Conservation (phyloP, 2,329 filamentous ascomycete species). For the Xylaria multiplex region DNA sequence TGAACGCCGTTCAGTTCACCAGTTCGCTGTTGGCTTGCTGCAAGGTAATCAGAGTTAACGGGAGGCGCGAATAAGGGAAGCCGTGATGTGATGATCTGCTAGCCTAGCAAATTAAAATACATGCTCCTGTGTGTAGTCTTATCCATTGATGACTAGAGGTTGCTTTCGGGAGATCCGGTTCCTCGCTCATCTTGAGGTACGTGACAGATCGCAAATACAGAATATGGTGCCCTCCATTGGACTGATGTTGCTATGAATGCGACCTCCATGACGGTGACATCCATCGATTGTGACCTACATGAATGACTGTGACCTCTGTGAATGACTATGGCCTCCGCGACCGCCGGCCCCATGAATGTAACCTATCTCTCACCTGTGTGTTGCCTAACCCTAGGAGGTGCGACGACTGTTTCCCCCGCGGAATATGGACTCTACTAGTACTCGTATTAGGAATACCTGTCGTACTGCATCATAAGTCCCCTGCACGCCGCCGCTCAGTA, state of each 20-base stretch:
- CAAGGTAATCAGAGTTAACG: conserved; percentile 27
- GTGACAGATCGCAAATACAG: conserved; percentile 27
- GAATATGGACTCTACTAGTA: not conserved
- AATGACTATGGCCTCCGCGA: not conserved
- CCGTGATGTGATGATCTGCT: conserved; percentile 21
- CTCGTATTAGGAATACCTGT: conserved; percentile 15
- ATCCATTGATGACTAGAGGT: conserved; percentile 15
- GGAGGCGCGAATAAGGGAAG: conserved; percentile 27
- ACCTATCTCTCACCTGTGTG: conserved; percentile 12
- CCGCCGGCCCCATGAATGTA: conserved; percentile 16
- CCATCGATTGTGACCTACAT: conserved; percentile 9
- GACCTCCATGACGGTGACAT: conserved; percentile 11
- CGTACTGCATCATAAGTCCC: conserved; percentile 18
- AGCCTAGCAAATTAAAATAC: conserved; percentile 20
- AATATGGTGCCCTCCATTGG: conserved; percentile 6
- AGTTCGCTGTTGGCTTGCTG: conserved; percentile 29
- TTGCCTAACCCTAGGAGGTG: conserved; percentile 1
- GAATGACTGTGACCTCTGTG: not conserved
- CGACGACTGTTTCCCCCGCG: conserved; percentile 10
- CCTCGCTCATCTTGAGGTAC: conserved; percentile 34
- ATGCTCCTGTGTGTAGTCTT: not conserved
- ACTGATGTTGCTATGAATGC: conserved; percentile 2
- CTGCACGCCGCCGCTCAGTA: conserved; percentile 26
- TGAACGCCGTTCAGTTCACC: conserved; percentile 21
- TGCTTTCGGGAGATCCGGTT: conserved; percentile 30